Evolutionary conservation across 176 grass and related monocot species (phyloP), one percentile per base, ranked within the genome.

Genomic region (Cocos nucifera): DNA sequence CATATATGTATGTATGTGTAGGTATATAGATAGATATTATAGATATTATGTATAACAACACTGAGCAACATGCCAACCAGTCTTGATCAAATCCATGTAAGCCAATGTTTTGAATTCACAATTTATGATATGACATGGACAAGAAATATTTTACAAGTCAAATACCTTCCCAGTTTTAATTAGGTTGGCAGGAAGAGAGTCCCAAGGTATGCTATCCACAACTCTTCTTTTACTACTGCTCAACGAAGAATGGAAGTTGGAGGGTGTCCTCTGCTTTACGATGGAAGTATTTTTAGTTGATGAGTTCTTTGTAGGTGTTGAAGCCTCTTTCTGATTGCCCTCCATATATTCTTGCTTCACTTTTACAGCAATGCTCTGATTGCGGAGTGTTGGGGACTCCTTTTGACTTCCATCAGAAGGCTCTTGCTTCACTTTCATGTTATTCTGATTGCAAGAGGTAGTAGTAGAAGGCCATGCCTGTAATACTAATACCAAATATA

Each of bases 81-180:
- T 44, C 35, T 44, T 12, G 35, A 44, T 44, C 2, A 44, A 39
- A 39, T 39, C 35, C 35, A 39, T 10, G 8, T 12, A 39, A 9
- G 35, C 9, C 35, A 39, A 39, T 39, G 35, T 39, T 39, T 39
- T 39, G 0, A 44, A 44, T 44, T 44, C 10, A 44, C 35, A 44
- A 44, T 14, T 2, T 39, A 39, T 39, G 35, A 39, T 10, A 10
- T 12, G 6, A 39, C 35, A 44, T 44, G 9, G 32, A 12, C 35
- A 44, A 44, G 35, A 44, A 12, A 12, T 44, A 44, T 44, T 12
- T 44, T 44, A 44, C 35, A 12, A 44, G 10, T 44, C 35, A 65
- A 58, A 19, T 78, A 98, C 94, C 84, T 98, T 98, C 60, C 85
- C 94, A 25, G 79, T 67, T 75, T 89, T 93, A 35, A 81, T 83